Percentiles rank a stretch among this genome's conserved stretches.
These are phyloP conservation scores for Paramecium primaurelia DNA, from an alignment of 73 alveolate species.

Conservation along the genomic window DNA sequence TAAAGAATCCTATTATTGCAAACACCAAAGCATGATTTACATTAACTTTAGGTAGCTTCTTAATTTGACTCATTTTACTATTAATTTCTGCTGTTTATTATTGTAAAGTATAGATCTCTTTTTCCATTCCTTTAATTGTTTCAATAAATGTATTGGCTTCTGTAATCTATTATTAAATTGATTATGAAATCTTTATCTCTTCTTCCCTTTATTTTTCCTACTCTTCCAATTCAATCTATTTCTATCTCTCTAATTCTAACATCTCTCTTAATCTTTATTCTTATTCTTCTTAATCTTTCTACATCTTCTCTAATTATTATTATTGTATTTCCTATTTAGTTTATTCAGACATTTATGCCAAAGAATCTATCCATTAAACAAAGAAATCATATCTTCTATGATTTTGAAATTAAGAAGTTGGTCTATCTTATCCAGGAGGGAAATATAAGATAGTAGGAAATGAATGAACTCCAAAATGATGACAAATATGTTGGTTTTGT, in stretches of 20 bases:
- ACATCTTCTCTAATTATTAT: neutral
- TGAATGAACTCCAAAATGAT: neutral
- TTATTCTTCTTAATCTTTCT: neutral
- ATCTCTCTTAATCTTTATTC: neutral
- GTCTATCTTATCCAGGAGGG: conserved; percentile 10
- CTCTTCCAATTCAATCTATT: neutral
- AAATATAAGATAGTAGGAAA: neutral
- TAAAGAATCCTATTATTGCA: neutral
- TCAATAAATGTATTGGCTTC: neutral
- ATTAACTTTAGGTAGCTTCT: neutral
- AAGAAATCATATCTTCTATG: conserved; percentile 4
- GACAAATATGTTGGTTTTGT: neutral
- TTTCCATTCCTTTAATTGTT: neutral
- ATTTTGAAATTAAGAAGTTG: neutral
- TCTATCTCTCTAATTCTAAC: neutral
- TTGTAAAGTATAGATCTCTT: neutral
- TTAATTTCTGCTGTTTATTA: neutral
- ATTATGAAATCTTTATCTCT: neutral
- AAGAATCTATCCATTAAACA: conserved; percentile 6
- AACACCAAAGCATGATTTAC: conserved; percentile 20
- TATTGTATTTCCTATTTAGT: neutral
- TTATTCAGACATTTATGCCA: neutral
- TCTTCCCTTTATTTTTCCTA: neutral
- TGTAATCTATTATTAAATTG: neutral
- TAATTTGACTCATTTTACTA: neutral